Evolutionary conservation across 495 filamentous ascomycete species (phyloP).

Genomic region (Endocarpon pusillum): DNA sequence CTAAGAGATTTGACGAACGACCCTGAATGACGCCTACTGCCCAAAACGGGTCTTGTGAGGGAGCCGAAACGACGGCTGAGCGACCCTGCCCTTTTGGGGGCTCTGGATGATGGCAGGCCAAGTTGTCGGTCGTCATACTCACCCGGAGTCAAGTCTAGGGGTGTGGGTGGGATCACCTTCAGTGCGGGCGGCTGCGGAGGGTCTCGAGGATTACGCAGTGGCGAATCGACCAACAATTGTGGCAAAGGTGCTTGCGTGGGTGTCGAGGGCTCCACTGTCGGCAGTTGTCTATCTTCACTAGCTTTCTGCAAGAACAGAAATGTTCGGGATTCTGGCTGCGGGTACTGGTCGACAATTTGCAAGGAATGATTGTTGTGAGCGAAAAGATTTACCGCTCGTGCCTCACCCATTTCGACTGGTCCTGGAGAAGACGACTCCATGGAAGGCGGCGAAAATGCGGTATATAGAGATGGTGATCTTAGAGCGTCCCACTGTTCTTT

Average conservation of each 20-base stretch:
- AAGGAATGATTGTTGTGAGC: conserved; percentile 76
- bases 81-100: conserved; percentile 14
- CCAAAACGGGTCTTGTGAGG: conserved; percentile 36
- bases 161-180: conserved; percentile 61
- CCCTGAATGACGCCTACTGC: conserved; percentile 40
- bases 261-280: conserved; percentile 27
- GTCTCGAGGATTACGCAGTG: conserved; percentile 57
- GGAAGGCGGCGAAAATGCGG: conserved; percentile 19
- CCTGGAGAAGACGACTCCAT: conserved; percentile 34
- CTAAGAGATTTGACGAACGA: conserved; percentile 22
- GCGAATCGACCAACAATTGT: conserved; percentile 41
- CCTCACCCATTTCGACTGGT: conserved; percentile 46
- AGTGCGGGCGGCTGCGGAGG: conserved; percentile 53
- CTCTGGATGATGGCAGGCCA: conserved; percentile 15
- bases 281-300: conserved; percentile 6
- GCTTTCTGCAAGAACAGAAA: conserved; percentile 10
- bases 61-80: conserved; percentile 33
- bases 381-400: conserved; percentile 65
- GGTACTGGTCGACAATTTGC: conserved; percentile 56
- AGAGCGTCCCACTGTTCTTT: too few relatives aligned
- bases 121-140: conserved; percentile 37
- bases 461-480: too few relatives aligned
- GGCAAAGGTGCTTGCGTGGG: conserved; percentile 28
- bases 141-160: conserved; percentile 33
- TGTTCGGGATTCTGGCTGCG: conserved; percentile 15